A percentile compares a stretch with the other conserved stretches of the same genome.
Evolutionary conservation across 1,284 basidiomycete genomes (phyloP).

Genomic region (Melampsora americana): DNA sequence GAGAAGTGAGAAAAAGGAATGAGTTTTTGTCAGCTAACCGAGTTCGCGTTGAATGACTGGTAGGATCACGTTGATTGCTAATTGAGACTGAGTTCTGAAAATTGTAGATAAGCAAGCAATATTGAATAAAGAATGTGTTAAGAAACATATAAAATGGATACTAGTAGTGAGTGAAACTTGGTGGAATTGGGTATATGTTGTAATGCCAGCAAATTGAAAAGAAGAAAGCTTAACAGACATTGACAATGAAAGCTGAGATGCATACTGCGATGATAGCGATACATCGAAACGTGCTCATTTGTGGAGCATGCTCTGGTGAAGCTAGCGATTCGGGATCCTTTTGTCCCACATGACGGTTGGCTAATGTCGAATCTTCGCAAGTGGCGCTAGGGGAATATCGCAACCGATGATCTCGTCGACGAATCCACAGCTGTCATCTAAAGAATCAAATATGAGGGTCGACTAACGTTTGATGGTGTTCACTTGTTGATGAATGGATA

Average conservation of each 20-base stretch:
- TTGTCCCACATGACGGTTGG: too few species aligned
- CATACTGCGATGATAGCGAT: constrained; percentile 20
- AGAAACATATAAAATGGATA: background rate
- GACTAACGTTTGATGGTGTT: too few species aligned
- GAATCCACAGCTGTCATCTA: too few species aligned
- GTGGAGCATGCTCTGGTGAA: too few species aligned
- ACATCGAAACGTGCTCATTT: background rate
- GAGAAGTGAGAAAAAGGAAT: background rate
- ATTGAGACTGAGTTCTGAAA: constrained; percentile 24
- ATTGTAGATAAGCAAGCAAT: background rate
- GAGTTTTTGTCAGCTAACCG: background rate
- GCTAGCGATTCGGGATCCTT: too few species aligned
- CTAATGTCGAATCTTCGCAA: too few species aligned
- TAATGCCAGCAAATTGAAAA: background rate
- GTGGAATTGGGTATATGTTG: background rate
- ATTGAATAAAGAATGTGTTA: background rate
- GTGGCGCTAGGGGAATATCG: too few species aligned
- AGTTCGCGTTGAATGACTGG: constrained; percentile 40
- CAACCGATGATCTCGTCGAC: too few species aligned
- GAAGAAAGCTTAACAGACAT: background rate
- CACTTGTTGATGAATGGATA: too few species aligned
- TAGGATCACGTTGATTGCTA: constrained; percentile 30
- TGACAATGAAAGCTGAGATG: constrained; percentile 31
- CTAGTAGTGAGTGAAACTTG: background rate
- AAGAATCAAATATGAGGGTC: too few species aligned